Evolutionary conservation across 495 filamentous ascomycete species (phyloP).

Genomic region (Hyaloscypha variabilis): DNA sequence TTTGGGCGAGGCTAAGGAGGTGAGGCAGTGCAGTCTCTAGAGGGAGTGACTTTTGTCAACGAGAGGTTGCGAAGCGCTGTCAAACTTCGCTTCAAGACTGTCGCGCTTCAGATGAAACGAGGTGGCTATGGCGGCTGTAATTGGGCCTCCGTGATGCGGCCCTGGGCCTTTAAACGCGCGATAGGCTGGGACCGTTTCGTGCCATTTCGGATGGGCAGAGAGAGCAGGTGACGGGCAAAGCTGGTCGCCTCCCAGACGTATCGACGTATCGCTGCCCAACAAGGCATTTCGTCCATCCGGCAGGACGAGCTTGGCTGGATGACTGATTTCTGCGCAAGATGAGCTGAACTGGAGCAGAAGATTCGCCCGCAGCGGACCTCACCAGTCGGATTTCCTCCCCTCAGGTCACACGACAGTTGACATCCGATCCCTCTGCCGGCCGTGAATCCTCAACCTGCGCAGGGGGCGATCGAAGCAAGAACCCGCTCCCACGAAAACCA

Average conservation of each 20-base stretch:
- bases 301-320: not conserved
- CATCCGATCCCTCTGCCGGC: not conserved
- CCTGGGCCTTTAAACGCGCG: slow-evolving; percentile 14
- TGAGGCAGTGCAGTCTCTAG: slow-evolving; percentile 27
- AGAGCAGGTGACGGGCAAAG: not conserved
- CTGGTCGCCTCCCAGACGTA: not conserved
- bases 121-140: not conserved
- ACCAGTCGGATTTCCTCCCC: not conserved
- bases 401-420: not conserved
- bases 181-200: slow-evolving; percentile 14
- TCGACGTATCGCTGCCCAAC: not conserved
- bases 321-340: not conserved
- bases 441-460: not conserved
- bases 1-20: slow-evolving; percentile 9
- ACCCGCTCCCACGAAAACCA: not conserved
- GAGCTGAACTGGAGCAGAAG: slow-evolving; percentile 7
- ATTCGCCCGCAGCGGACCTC: not conserved
- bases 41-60: not conserved
- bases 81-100: slow-evolving; percentile 14
- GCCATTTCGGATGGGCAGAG: not conserved
- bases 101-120: not conserved
- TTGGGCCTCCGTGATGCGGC: slow-evolving; percentile 10
- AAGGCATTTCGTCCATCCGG: not conserved
- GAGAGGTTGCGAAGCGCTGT: slow-evolving; percentile 23
- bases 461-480: not conserved